Percentiles rank a stretch among this genome's conserved stretches.
These are phyloP conservation scores for Plasmodium reichenowi DNA, from an alignment of 169 alveolate genomes.

Conservation along the genomic window DNA sequence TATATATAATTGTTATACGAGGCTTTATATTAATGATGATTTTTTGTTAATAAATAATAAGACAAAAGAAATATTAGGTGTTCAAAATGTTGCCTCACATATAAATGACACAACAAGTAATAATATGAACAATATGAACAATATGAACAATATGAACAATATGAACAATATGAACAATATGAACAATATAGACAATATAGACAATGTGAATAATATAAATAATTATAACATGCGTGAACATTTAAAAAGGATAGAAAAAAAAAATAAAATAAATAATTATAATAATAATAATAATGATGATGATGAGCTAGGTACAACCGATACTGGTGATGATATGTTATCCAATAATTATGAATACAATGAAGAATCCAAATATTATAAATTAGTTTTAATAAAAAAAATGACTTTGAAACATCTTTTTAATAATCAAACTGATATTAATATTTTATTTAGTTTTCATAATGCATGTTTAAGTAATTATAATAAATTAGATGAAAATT, in stretches of 20 bases:
- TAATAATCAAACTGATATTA: slow-evolving; percentile 29
- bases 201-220: background rate
- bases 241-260: background rate
- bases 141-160: background rate
- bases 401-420: slow-evolving; percentile 34
- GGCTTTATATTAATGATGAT: slow-evolving; percentile 47
- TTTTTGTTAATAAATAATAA: slow-evolving; percentile 54
- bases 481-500: slow-evolving; percentile 27
- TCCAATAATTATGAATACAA: background rate
- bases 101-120: background rate
- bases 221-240: background rate
- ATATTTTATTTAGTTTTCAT: slow-evolving; percentile 53
- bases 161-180: no score
- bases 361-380: slow-evolving; percentile 32
- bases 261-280: background rate
- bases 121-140: background rate
- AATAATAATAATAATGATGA: background rate
- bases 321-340: slow-evolving; percentile 1
- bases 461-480: slow-evolving; percentile 43
- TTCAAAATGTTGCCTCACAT: slow-evolving; percentile 6
- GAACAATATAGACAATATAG: background rate
- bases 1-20: slow-evolving; percentile 45
- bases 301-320: background rate
- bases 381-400: slow-evolving; percentile 60
- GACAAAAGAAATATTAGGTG: slow-evolving; percentile 71